A percentile compares a stretch with the other conserved stretches of the same genome.
These are phyloP conservation scores for Trichoderma gracile DNA, from an alignment of 2,329 filamentous ascomycete species.

Conservation along the genomic window DNA sequence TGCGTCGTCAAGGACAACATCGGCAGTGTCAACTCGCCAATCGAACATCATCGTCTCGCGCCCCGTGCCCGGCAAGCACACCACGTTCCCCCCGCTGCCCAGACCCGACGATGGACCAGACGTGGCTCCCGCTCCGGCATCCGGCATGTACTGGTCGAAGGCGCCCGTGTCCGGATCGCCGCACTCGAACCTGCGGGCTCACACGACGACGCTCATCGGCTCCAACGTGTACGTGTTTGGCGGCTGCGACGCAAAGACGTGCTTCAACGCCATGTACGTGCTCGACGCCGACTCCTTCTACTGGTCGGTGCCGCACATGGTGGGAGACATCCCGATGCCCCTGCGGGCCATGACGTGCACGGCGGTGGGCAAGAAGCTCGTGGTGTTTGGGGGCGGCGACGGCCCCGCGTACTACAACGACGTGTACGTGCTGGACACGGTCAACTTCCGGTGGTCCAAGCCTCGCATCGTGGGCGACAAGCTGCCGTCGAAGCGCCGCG, in stretches of 20 bases:
- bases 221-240: slow-evolving; percentile 70
- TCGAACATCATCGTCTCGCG: slow-evolving; percentile 29
- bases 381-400: slow-evolving; percentile 70
- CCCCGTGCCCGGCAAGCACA: slow-evolving; percentile 45
- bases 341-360: slow-evolving; percentile 72
- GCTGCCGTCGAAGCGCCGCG: slow-evolving; percentile 61
- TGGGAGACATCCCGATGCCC: slow-evolving; percentile 64
- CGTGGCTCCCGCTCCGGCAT: slow-evolving; percentile 63
- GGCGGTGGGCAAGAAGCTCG: slow-evolving; percentile 68
- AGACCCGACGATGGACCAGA: slow-evolving; percentile 58
- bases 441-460: slow-evolving; percentile 66
- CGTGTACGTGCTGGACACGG: slow-evolving; percentile 69
- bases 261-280: slow-evolving; percentile 70
- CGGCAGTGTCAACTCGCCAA: slow-evolving; percentile 29
- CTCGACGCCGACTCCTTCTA: slow-evolving; percentile 70
- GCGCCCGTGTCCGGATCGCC: slow-evolving; percentile 63
- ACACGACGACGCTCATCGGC: slow-evolving; percentile 66
- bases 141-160: slow-evolving; percentile 72
- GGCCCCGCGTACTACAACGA: slow-evolving; percentile 72
- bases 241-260: slow-evolving; percentile 65
- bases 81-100: slow-evolving; percentile 58
- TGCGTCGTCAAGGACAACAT: slow-evolving; percentile 30
- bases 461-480: slow-evolving; percentile 61
- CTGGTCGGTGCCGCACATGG: slow-evolving; percentile 65
- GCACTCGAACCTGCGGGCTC: slow-evolving; percentile 63